Conservation (phyloP, 805 yeast genomes). For the Candida dendrica region DNA sequence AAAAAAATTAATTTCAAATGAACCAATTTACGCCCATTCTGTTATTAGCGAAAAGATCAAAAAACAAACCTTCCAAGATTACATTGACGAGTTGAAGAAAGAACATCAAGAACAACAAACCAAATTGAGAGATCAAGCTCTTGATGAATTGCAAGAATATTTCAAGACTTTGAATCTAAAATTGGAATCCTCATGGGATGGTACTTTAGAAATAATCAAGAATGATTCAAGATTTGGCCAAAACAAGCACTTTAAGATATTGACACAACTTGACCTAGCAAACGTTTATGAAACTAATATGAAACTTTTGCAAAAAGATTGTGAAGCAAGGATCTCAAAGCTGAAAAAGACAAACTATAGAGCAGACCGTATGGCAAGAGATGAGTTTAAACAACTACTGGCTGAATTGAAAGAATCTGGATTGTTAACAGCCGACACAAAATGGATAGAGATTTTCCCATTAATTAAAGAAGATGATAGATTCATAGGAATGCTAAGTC, state of each 20-base stretch:
- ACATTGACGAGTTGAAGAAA: slow-evolving; percentile 31
- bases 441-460: slow-evolving; percentile 52
- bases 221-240: slow-evolving; percentile 49
- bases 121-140: slow-evolving; percentile 37
- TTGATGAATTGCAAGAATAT: slow-evolving; percentile 45
- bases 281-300: slow-evolving; percentile 35
- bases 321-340: slow-evolving; percentile 14
- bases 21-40: slow-evolving; percentile 58
- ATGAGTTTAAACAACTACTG: slow-evolving; percentile 44
- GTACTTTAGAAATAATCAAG: slow-evolving; percentile 8
- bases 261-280: slow-evolving; percentile 56
- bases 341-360: slow-evolving; percentile 38
- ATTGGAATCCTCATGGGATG: slow-evolving; percentile 14
- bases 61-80: slow-evolving; percentile 45
- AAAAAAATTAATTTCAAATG: slow-evolving; percentile 39
- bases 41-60: slow-evolving; percentile 53
- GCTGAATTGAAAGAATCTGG: slow-evolving; percentile 24
- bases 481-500: slow-evolving; percentile 59
- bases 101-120: slow-evolving; percentile 18
- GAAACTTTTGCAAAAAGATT: slow-evolving; percentile 20
- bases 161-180: slow-evolving; percentile 29
- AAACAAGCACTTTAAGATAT: slow-evolving; percentile 43
- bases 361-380: slow-evolving; percentile 60
- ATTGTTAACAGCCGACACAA: slow-evolving; percentile 40
- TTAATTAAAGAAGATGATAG: slow-evolving; percentile 45